These are phyloP conservation scores for Cytospora mali DNA, from an alignment of 2,329 filamentous ascomycete species.

Conservation along the genomic window DNA sequence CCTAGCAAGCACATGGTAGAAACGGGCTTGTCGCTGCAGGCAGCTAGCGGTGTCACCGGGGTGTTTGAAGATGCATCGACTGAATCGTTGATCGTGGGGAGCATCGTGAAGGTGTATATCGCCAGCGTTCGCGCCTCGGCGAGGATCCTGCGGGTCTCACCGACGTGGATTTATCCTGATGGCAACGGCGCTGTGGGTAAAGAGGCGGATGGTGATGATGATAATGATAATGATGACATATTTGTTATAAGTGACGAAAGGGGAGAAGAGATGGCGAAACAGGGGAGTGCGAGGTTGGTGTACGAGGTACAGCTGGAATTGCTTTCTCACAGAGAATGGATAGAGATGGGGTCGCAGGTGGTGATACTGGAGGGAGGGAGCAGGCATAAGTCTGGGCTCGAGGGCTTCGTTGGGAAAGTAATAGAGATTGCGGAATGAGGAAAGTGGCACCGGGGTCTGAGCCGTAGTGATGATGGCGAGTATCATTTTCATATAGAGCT, in stretches of 20 bases:
- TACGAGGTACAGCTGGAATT: constrained; percentile 69
- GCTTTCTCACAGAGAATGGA: constrained; percentile 70
- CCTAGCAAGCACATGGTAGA: constrained; percentile 61
- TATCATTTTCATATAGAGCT: background rate
- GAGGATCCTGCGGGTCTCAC: constrained; percentile 64
- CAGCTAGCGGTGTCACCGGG: constrained; percentile 71
- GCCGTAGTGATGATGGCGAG: background rate
- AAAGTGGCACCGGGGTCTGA: background rate
- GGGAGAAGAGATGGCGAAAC: constrained; percentile 42
- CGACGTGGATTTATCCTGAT: constrained; percentile 30
- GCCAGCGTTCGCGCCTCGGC: constrained; percentile 85
- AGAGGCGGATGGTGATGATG: constrained; percentile 41
- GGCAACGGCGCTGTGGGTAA: constrained; percentile 32
- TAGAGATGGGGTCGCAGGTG: constrained; percentile 70
- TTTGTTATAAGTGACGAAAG: constrained; percentile 58
- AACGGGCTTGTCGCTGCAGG: constrained; percentile 60
- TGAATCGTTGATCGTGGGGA: constrained; percentile 65
- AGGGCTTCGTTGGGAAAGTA: constrained; percentile 72
- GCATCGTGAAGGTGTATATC: constrained; percentile 79
- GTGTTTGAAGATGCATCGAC: constrained; percentile 68
- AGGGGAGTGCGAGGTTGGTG: constrained; percentile 34
- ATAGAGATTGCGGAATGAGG: constrained; percentile 61
- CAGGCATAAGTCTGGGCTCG: constrained; percentile 66
- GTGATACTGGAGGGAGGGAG: constrained; percentile 73
- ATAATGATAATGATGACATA: constrained; percentile 58